Base-by-base conservation (phyloP, 805 yeast species). In the Candida tammaniensis region DNA sequence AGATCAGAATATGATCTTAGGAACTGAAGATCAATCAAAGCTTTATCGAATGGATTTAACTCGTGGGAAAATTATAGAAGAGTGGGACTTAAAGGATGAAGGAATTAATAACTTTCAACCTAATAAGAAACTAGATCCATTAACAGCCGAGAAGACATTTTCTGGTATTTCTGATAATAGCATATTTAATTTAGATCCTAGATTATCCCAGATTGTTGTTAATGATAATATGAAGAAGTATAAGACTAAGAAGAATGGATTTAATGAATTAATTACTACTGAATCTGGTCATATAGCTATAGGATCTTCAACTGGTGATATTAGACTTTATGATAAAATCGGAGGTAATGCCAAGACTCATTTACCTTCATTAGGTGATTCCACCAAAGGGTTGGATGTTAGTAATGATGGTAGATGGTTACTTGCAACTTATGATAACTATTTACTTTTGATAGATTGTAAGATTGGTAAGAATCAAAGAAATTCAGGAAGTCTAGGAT, bases 351-450 rank as follows among this genome's bases (percentile, higher is more conserved):
- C 95, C 1, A 85, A 83, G 62, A 80, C 93, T 2, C 70, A 74
- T 16, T 61, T 88, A 20, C 96, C 96, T 2, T 87, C 93, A 0
- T 62, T 87, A 24, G 96, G 96, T 17, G 94, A 87, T 47, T 64
- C 77, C 2, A 75, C 84, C 32, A 59, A 71, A 24, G 83, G 84
- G 15, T 47, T 85, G 13, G 89, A 84, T 39, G 78, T 76, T 1
- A 78, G 94, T 5, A 75, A 82, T 14, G 89, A 84, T 54, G 96
- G 96, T 40, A 69, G 76, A 46, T 88, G 87, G 82, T 51, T 87
- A 26, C 63, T 88, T 39, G 93, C 88, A 2, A 88, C 96, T 0
- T 85, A 91, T 63, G 68, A 72, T 48, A 74, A 77, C 1, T 85
- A 84, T 51, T 59, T 88, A 41, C 63, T 88, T 35, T 68, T 88